Conservation (phyloP, 73 alveolate species). For the Blepharisma japonicum region DNA sequence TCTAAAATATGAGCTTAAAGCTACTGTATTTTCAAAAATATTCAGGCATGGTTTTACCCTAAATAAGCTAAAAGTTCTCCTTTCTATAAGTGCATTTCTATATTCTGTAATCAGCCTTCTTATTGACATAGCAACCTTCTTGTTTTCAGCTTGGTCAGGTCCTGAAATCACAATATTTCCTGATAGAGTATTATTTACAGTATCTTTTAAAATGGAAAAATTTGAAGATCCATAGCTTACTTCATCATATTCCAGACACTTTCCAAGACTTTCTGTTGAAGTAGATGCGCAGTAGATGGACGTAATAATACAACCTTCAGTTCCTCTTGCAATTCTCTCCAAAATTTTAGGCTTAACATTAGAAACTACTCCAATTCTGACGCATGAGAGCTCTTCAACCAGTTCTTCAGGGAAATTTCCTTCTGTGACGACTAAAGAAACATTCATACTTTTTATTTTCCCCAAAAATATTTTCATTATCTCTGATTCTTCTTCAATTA, state of each 20-base stretch:
- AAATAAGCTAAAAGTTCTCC: background rate
- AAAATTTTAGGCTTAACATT: slow-evolving; percentile 35
- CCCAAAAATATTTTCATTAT: background rate
- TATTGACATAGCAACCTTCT: background rate
- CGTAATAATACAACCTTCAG: background rate
- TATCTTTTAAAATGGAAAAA: background rate
- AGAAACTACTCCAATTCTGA: slow-evolving; percentile 49
- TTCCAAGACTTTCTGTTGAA: background rate
- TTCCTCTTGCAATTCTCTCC: slow-evolving; percentile 33
- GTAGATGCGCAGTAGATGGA: background rate
- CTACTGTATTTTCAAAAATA: background rate
- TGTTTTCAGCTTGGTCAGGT: background rate
- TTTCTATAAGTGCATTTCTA: slow-evolving; percentile 6
- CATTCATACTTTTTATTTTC: slow-evolving; percentile 40
- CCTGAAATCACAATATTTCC: background rate
- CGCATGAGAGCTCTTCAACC: slow-evolving; percentile 49
- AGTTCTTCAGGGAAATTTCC: slow-evolving; percentile 52
- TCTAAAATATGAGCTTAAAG: background rate
- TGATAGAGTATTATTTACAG: background rate
- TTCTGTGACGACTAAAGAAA: slow-evolving; percentile 71
- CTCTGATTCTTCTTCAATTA: slow-evolving; percentile 3
- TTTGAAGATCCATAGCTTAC: background rate
- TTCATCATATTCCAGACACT: background rate
- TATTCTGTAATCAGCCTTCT: background rate
- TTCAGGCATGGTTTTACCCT: background rate